phyloP scores from a whole-genome alignment of 139 green algal genomes.

The Coelastrella sp. region DNA sequence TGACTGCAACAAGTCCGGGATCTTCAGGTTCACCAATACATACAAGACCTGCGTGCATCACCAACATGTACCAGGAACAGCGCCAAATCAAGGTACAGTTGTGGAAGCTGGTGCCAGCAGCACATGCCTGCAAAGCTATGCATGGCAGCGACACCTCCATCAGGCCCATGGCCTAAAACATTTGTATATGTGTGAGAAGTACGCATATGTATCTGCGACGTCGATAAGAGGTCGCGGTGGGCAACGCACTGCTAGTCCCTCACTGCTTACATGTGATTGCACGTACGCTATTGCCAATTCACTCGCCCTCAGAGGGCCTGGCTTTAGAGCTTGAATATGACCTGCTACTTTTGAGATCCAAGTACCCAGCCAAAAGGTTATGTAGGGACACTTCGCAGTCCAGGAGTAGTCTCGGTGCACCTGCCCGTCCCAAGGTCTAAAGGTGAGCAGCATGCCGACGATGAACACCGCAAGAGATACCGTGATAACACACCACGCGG shows the following conservation, averaged over 20 bases:
- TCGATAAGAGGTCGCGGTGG: background rate
- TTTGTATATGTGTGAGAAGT: too few species aligned
- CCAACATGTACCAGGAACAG: background rate
- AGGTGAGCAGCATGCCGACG: background rate
- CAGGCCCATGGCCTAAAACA: too few species aligned
- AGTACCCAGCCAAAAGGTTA: background rate
- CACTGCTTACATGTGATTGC: background rate
- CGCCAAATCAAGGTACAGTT: background rate
- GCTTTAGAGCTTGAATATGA: background rate
- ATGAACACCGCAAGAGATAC: background rate
- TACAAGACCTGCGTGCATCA: slow-evolving; percentile 10
- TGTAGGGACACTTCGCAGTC: background rate
- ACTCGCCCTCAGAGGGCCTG: background rate
- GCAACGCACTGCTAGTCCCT: background rate
- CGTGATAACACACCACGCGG: background rate
- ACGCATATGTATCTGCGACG: background rate
- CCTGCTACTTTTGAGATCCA: background rate
- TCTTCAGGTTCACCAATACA: slow-evolving; percentile 5
- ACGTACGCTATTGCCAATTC: background rate
- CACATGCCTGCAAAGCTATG: too few species aligned
- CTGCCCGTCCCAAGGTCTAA: slow-evolving; percentile 31
- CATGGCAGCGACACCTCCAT: too few species aligned
- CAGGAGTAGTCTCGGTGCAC: slow-evolving; percentile 4
- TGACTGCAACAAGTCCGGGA: background rate
- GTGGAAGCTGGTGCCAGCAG: background rate